These are phyloP conservation scores for Chiua virens DNA, from an alignment of 768 basidiomycete species.

Conservation along the genomic window DNA sequence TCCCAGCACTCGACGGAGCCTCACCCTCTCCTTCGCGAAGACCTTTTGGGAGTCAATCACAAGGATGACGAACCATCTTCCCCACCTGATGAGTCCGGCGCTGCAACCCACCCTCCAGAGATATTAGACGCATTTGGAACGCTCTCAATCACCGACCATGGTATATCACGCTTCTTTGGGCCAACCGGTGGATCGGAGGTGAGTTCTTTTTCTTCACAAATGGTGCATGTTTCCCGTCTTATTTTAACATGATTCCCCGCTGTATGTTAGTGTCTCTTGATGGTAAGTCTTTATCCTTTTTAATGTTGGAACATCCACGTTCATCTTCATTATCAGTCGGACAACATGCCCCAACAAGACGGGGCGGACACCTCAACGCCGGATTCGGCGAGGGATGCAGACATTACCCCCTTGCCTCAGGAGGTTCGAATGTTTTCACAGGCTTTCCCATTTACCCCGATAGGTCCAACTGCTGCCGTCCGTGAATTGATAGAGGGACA, in stretches of 20 bases:
- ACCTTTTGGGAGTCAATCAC: constrained; percentile 39
- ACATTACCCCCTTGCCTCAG: constrained; percentile 30
- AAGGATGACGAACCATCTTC: constrained; percentile 24
- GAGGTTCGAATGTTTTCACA: constrained; percentile 50
- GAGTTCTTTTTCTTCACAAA: constrained; percentile 23
- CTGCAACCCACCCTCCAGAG: constrained; percentile 34
- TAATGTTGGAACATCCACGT: not conserved
- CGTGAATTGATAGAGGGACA: constrained; percentile 52
- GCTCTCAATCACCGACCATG: constrained; percentile 58
- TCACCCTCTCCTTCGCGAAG: constrained; percentile 61
- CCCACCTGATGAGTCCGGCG: constrained; percentile 26
- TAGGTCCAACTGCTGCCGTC: constrained; percentile 47
- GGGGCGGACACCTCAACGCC: constrained; percentile 20
- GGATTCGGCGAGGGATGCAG: constrained; percentile 27
- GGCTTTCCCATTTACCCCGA: constrained; percentile 64
- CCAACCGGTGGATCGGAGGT: constrained; percentile 71
- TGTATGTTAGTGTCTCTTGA: constrained; percentile 31
- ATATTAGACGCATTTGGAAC: constrained; percentile 60
- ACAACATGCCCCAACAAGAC: constrained; percentile 18
- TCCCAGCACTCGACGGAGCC: constrained; percentile 49
- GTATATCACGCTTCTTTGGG: constrained; percentile 63
- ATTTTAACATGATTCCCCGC: constrained; percentile 11
- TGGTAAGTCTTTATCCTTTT: constrained; percentile 23
- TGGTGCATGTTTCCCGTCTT: constrained; percentile 5
- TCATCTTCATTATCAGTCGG: constrained; percentile 23